Evolutionary conservation across 2,329 filamentous ascomycete genomes (phyloP).

Genomic region (Zymoseptoria tritici): DNA sequence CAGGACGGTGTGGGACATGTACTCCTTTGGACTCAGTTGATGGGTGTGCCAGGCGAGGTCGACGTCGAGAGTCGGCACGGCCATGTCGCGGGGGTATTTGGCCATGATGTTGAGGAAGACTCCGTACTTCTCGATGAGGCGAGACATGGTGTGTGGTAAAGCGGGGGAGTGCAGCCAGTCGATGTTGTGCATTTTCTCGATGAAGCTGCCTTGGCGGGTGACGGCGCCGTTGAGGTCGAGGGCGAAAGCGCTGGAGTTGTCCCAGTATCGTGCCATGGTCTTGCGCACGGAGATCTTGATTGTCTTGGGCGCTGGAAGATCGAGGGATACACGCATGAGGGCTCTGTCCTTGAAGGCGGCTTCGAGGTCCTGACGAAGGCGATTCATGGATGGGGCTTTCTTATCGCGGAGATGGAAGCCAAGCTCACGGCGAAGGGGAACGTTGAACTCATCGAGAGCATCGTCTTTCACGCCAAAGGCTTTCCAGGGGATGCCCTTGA

Average conservation of each 20-base stretch:
- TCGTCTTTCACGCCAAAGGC: constrained; percentile 22
- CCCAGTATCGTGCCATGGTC: constrained; percentile 66
- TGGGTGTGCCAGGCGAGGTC: constrained; percentile 78
- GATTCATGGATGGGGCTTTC: constrained; percentile 15
- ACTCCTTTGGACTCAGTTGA: constrained; percentile 58
- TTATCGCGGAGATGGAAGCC: constrained; percentile 33
- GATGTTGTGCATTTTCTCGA: constrained; percentile 66
- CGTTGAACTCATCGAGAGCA: constrained; percentile 13
- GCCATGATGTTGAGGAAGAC: constrained; percentile 57
- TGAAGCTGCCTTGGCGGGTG: constrained; percentile 57
- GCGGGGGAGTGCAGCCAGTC: constrained; percentile 72
- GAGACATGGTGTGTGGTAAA: constrained; percentile 54
- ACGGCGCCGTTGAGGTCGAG: constrained; percentile 60
- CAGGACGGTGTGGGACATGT: constrained; percentile 51
- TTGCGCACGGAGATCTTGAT: constrained; percentile 45
- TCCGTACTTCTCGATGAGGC: constrained; percentile 57
- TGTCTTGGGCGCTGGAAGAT: not conserved
- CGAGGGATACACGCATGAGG: constrained; percentile 34
- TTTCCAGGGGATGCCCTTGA: constrained; percentile 44
- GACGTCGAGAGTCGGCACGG: constrained; percentile 66
- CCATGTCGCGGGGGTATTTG: constrained; percentile 40
- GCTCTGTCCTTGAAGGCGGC: constrained; percentile 33
- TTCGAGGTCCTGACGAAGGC: constrained; percentile 47
- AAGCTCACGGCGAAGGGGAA: constrained; percentile 41
- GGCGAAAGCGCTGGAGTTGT: constrained; percentile 57